These are phyloP conservation scores for Xylaria sp. DNA, from an alignment of 2,329 filamentous ascomycete genomes.

Conservation along the genomic window DNA sequence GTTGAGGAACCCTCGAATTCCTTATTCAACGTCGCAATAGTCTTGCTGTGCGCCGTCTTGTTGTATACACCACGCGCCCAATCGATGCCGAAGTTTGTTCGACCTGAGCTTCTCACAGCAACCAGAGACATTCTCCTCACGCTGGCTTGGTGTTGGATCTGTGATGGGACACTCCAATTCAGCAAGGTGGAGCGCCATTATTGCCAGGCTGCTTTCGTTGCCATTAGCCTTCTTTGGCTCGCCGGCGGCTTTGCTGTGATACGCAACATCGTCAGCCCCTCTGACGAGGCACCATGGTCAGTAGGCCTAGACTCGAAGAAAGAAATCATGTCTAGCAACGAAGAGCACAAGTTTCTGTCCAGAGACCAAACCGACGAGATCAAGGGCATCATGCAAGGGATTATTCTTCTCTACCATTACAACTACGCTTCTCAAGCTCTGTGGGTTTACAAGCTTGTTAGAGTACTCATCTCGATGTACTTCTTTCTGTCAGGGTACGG, in stretches of 20 bases:
- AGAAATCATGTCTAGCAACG: conserved; percentile 9
- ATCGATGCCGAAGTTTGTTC: conserved; percentile 16
- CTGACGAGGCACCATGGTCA: conserved; percentile 10
- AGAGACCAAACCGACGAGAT: conserved; percentile 58
- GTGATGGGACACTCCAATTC: conserved; percentile 51
- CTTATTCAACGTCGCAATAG: conserved; percentile 33
- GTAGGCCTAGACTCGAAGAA: conserved; percentile 15
- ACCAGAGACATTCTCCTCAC: conserved; percentile 19
- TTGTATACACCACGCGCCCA: conserved; percentile 22
- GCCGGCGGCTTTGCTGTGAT: conserved; percentile 22
- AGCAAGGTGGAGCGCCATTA: conserved; percentile 47
- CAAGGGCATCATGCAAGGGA: conserved; percentile 60
- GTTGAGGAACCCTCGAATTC: conserved; percentile 37
- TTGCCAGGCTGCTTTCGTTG: conserved; percentile 26
- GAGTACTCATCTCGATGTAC: conserved; percentile 51
- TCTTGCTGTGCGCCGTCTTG: conserved; percentile 30
- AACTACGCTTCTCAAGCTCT: conserved; percentile 46
- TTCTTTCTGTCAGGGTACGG: conserved; percentile 59
- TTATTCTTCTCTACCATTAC: conserved; percentile 53
- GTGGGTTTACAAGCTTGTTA: conserved; percentile 50
- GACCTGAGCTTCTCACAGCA: conserved; percentile 21
- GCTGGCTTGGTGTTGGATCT: conserved; percentile 43
- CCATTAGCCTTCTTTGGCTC: conserved; percentile 26
- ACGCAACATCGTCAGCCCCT: conserved; percentile 10
- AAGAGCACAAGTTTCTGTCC: conserved; percentile 41